A percentile compares a stretch with the other conserved stretches of the same genome.
phyloP scores from a whole-genome alignment of 176 grass and related monocot species.

The Avena eriantha region DNA sequence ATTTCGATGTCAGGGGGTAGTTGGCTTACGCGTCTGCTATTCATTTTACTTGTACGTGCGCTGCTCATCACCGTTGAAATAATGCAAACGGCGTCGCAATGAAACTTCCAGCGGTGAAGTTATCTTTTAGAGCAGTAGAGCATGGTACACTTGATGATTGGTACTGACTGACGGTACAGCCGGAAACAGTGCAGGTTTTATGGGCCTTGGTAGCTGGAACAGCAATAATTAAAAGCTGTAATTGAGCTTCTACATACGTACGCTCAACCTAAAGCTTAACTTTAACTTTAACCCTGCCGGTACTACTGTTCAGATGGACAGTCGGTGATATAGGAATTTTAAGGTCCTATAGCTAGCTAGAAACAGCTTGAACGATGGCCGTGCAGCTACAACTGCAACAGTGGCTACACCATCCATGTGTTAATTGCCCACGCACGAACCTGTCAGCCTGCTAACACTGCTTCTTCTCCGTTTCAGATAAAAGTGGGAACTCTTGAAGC shows the following conservation, averaged over 20 bases:
- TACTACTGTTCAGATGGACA: neutral
- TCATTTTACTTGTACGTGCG: no score
- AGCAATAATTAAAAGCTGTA: no score
- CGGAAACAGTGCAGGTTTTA: slow-evolving; percentile 35
- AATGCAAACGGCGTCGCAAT: no score
- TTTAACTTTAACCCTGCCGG: neutral
- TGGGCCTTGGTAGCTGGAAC: slow-evolving; percentile 13
- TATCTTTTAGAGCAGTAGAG: neutral
- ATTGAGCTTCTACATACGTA: no score
- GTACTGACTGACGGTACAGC: neutral
- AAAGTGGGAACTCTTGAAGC: neutral
- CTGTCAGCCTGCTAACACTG: neutral
- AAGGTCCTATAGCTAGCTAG: neutral
- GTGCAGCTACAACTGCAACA: neutral
- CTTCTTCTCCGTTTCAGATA: neutral
- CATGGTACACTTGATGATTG: neutral
- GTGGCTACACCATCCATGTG: neutral
- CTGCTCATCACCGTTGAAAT: no score
- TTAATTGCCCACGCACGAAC: neutral
- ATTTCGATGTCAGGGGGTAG: neutral
- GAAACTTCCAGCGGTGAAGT: neutral
- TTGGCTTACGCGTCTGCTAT: neutral
- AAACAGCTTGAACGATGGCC: slow-evolving; percentile 3
- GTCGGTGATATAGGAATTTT: neutral
- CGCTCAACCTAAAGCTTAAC: neutral